phyloP scores from a whole-genome alignment of 306 rosid species.

The Rubus idaeus region DNA sequence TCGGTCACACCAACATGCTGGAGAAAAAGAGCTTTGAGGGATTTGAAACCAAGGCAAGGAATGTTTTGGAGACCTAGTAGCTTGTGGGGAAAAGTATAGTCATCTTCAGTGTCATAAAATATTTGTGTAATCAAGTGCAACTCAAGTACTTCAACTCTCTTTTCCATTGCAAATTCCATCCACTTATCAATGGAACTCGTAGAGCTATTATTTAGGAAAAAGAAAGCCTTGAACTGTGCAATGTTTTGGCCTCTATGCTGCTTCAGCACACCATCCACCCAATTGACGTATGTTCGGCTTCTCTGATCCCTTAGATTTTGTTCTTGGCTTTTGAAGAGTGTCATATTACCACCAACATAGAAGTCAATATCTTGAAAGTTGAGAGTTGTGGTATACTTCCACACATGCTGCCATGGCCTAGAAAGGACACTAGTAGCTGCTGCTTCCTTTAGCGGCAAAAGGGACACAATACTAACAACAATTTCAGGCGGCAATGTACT shows the following conservation, averaged over 20 bases:
- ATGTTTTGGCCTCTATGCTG: not conserved
- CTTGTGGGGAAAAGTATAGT: not conserved
- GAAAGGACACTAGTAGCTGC: no score
- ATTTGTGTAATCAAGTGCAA: not conserved
- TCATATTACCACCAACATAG: not conserved
- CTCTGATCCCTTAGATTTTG: not conserved
- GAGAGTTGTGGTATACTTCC: not conserved
- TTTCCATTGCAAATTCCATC: not conserved
- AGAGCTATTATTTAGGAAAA: not conserved
- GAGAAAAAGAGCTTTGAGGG: not conserved
- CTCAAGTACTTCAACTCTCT: not conserved
- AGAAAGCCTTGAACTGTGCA: not conserved
- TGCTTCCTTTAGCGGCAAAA: no score
- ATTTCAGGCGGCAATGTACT: no score
- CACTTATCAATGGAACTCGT: not conserved
- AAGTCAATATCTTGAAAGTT: not conserved
- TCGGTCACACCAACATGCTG: not conserved
- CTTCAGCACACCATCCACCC: not conserved
- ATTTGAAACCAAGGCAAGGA: not conserved
- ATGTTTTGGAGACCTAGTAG: not conserved
- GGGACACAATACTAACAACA: no score
- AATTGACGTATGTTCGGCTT: not conserved
- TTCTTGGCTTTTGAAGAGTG: not conserved
- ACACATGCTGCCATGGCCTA: no score
- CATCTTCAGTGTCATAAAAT: not conserved